Evolutionary conservation across 2,329 filamentous ascomycete genomes (phyloP).

Genomic region (Raffaelea arxii): DNA sequence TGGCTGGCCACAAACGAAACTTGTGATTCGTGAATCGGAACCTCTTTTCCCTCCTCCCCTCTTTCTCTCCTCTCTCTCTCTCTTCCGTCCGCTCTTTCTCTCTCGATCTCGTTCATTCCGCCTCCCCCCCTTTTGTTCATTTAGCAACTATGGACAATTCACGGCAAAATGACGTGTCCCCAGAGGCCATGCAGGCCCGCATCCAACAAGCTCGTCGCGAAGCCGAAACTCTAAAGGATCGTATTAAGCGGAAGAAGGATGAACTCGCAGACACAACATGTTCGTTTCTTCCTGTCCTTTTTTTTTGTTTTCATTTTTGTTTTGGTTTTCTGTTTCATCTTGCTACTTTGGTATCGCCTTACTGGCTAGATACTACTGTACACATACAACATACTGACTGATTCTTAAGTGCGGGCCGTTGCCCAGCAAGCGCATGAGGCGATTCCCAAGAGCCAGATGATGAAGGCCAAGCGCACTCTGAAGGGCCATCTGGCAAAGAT

Average conservation of each 20-base stretch:
- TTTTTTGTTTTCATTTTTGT: conserved; percentile 4
- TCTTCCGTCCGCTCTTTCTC: neutral
- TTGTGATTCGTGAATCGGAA: neutral
- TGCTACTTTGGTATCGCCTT: no score
- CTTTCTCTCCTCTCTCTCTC: neutral
- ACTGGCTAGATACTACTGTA: neutral
- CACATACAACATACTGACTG: neutral
- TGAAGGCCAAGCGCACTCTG: conserved; percentile 94
- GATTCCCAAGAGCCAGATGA: conserved; percentile 80
- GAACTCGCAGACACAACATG: conserved; percentile 95
- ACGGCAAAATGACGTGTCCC: conserved; percentile 53
- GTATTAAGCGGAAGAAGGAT: conserved; percentile 99
- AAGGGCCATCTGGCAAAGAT: conserved; percentile 99
- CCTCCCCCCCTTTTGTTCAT: neutral
- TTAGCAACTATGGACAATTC: conserved; percentile 40
- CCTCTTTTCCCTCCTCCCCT: neutral
- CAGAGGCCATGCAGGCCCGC: conserved; percentile 81
- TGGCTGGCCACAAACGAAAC: conserved; percentile 2
- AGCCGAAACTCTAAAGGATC: conserved; percentile 94
- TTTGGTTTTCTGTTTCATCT: neutral
- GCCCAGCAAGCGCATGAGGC: conserved; percentile 86
- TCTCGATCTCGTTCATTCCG: conserved; percentile 2
- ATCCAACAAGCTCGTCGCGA: conserved; percentile 90
- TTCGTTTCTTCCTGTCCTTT: conserved; percentile 43
- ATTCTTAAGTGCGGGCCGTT: conserved; percentile 80